Conservation (phyloP, 164 flowering plant genomes). For the Sextonia rubra region DNA sequence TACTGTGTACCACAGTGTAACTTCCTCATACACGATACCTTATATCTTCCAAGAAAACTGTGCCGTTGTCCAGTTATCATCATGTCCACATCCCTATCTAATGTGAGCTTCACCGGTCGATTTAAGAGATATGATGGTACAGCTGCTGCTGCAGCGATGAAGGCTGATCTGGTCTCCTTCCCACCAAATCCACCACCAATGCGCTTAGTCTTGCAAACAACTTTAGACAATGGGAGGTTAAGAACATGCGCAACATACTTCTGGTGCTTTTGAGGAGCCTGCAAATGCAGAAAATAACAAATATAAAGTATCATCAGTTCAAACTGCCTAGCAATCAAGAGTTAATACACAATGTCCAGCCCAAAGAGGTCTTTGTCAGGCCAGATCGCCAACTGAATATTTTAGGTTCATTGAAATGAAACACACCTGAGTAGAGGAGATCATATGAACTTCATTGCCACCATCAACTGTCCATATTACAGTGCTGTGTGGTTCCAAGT, state of each 20-base stretch:
- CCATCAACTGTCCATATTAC: constrained; percentile 79
- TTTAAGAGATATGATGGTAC: constrained; percentile 82
- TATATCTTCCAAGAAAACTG: constrained; percentile 95
- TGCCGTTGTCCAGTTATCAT: constrained; percentile 95
- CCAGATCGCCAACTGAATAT: background rate
- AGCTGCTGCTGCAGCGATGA: constrained; percentile 79
- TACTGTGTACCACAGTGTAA: constrained; percentile 2
- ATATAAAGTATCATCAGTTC: background rate
- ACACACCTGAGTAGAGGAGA: constrained; percentile 91
- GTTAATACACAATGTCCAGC: background rate
- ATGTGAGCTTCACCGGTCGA: constrained; percentile 75
- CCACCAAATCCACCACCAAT: constrained; percentile 99
- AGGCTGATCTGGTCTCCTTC: constrained; percentile 88
- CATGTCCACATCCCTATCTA: constrained; percentile 95
- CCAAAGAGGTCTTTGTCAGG: background rate
- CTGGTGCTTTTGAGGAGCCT: constrained; percentile 96
- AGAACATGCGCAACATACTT: constrained; percentile 84
- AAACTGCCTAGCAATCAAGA: background rate
- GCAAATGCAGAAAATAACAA: constrained; percentile 10
- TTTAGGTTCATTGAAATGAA: background rate
- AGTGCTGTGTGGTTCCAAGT: constrained; percentile 78
- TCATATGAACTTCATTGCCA: constrained; percentile 92
- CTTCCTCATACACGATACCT: constrained; percentile 44
- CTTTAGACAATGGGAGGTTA: constrained; percentile 94
- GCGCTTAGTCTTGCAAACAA: constrained; percentile 92